These are phyloP conservation scores for Deinandra increscens DNA, from an alignment of 129 eudicot species.

Conservation along the genomic window DNA sequence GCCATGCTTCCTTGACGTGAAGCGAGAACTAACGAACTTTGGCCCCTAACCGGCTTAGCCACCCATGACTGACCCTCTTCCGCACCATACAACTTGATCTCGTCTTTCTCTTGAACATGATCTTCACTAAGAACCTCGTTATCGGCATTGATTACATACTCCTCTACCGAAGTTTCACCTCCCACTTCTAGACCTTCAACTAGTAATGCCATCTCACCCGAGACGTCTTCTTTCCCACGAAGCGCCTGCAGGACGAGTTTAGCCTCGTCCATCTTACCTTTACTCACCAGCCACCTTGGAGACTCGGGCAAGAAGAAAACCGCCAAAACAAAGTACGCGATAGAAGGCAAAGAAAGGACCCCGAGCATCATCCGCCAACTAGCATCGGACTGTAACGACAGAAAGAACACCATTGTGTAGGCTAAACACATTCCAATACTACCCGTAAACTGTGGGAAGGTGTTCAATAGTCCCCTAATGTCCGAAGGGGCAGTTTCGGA, in stretches of 20 bases:
- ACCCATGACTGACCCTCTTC: constrained; percentile 80
- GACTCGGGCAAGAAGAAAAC: constrained; percentile 87
- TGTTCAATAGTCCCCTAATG: constrained; percentile 80
- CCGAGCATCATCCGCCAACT: constrained; percentile 98
- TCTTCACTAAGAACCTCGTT: constrained; percentile 47
- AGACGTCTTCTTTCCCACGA: constrained; percentile 90
- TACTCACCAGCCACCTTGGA: constrained; percentile 96
- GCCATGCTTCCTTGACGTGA: constrained; percentile 69
- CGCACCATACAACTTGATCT: constrained; percentile 69
- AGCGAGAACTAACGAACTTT: constrained; percentile 58
- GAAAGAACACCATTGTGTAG: constrained; percentile 82
- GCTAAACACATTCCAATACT: constrained; percentile 85
- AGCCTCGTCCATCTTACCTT: constrained; percentile 87
- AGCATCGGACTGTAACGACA: constrained; percentile 64
- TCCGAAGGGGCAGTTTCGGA: constrained; percentile 98
- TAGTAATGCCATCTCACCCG: constrained; percentile 87
- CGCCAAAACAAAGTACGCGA: constrained; percentile 52
- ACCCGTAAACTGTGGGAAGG: constrained; percentile 93
- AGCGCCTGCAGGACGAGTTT: constrained; percentile 61
- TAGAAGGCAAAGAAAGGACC: constrained; percentile 82
- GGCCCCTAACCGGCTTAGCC: constrained; percentile 82
- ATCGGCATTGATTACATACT: constrained; percentile 66
- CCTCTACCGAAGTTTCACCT: constrained; percentile 70
- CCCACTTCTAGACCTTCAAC: constrained; percentile 83
- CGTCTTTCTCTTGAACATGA: constrained; percentile 53